phyloP scores from a whole-genome alignment of 2,329 filamentous ascomycete species.

The Aaosphaeria arxii region DNA sequence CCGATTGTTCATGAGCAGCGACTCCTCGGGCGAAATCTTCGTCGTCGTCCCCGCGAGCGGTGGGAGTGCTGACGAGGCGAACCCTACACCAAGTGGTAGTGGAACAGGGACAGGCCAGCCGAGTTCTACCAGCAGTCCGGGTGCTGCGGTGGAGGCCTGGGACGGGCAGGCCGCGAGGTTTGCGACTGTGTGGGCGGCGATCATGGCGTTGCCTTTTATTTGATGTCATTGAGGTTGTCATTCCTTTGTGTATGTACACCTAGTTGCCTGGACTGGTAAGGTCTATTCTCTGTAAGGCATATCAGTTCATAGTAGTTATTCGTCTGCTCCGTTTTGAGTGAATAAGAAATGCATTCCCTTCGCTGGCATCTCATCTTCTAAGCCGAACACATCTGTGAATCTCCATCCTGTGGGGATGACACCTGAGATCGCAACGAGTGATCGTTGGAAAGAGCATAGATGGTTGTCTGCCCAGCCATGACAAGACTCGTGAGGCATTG shows the following conservation, averaged over 20 bases:
- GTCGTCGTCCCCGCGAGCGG: constrained; percentile 42
- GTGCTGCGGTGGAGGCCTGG: neutral
- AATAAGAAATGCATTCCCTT: no score
- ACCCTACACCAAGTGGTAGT: constrained; percentile 1
- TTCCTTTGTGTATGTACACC: no score
- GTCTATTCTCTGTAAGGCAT: no score
- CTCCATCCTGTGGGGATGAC: no score
- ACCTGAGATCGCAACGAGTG: no score
- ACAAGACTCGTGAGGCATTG: no score
- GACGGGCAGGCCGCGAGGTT: neutral
- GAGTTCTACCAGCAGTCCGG: neutral
- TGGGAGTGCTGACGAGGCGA: constrained; percentile 21
- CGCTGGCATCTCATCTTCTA: no score
- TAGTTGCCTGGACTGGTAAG: neutral
- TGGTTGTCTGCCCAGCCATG: no score
- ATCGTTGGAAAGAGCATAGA: no score
- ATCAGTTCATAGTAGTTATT: no score
- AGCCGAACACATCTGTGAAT: no score
- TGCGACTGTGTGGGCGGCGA: constrained; percentile 7
- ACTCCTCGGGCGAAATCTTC: constrained; percentile 65
- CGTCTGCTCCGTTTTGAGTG: no score
- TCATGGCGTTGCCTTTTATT: constrained; percentile 11
- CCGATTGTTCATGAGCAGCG: constrained; percentile 61
- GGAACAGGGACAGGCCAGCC: neutral
- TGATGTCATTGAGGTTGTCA: neutral